Percentiles rank a stretch among this genome's conserved stretches.
These are phyloP conservation scores for Hypoxylon lenormandii DNA, from an alignment of 495 filamentous ascomycete genomes.

Conservation along the genomic window DNA sequence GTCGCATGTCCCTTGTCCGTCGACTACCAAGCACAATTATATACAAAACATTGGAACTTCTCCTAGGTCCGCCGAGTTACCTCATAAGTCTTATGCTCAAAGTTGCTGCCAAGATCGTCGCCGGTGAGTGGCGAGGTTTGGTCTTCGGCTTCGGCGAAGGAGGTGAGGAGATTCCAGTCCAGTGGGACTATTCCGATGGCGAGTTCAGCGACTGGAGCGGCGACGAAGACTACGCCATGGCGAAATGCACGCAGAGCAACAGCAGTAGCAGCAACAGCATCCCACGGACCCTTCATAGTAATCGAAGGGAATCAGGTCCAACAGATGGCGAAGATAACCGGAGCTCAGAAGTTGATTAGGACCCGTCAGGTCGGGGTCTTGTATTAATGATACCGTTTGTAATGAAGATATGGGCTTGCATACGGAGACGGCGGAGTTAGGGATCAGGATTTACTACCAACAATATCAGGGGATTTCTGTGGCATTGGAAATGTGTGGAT, in stretches of 20 bases:
- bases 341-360: conserved; percentile 55
- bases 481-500: conserved; percentile 10
- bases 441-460: conserved; percentile 7
- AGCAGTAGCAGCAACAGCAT: conserved; percentile 34
- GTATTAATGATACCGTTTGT: conserved; percentile 30
- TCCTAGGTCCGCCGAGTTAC: conserved; percentile 79
- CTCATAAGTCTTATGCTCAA: conserved; percentile 81
- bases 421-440: conserved; percentile 25
- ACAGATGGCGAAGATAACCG: conserved; percentile 36
- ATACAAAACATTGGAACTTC: conserved; percentile 77
- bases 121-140: conserved; percentile 69
- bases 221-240: conserved; percentile 35
- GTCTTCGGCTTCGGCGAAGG: conserved; percentile 61
- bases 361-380: conserved; percentile 2
- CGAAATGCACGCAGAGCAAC: conserved; percentile 26
- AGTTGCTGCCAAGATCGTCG: conserved; percentile 78
- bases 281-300: conserved; percentile 1
- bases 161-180: conserved; percentile 64
- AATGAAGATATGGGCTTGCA: conserved; percentile 35
- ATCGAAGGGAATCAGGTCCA: neutral
- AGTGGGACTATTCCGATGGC: conserved; percentile 67
- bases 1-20: conserved; percentile 57
- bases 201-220: conserved; percentile 54
- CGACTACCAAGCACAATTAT: conserved; percentile 75
- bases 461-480: neutral